phyloP scores from a whole-genome alignment of 2,329 filamentous ascomycete genomes.

The Lecanicillium sp. region DNA sequence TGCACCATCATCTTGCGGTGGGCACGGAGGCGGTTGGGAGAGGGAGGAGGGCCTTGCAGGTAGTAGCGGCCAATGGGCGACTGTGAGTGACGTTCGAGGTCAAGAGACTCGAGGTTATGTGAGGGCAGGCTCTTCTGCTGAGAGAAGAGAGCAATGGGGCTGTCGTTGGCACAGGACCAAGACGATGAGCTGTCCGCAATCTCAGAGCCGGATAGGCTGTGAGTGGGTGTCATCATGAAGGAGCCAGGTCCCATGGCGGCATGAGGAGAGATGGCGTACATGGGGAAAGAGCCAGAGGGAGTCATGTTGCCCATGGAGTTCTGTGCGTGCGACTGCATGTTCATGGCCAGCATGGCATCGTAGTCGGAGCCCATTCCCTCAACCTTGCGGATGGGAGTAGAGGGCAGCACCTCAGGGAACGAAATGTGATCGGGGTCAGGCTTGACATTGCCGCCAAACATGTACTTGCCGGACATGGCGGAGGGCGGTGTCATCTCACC shows the following conservation, averaged over 20 bases:
- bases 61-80: constrained; percentile 24
- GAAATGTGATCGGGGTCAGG: constrained; percentile 24
- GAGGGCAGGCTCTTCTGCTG: constrained; percentile 21
- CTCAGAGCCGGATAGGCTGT: constrained; percentile 31
- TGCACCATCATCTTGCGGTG: constrained; percentile 33
- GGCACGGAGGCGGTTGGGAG: constrained; percentile 24
- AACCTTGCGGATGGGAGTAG: constrained; percentile 28
- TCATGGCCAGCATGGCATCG: constrained; percentile 31
- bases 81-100: constrained; percentile 28
- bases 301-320: constrained; percentile 28
- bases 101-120: constrained; percentile 23
- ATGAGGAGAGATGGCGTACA: constrained; percentile 27
- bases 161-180: constrained; percentile 32
- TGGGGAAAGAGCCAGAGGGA: constrained; percentile 26
- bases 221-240: constrained; percentile 32
- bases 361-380: constrained; percentile 27
- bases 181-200: constrained; percentile 27
- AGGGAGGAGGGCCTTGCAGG: constrained; percentile 22
- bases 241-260: constrained; percentile 22
- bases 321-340: constrained; percentile 19
- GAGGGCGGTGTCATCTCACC: constrained; percentile 29
- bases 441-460: constrained; percentile 24
- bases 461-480: constrained; percentile 22
- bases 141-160: constrained; percentile 32
- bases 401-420: constrained; percentile 23